Evolutionary conservation across 2,329 filamentous ascomycete genomes (phyloP).

Genomic region (Fusarium austroafricanum): DNA sequence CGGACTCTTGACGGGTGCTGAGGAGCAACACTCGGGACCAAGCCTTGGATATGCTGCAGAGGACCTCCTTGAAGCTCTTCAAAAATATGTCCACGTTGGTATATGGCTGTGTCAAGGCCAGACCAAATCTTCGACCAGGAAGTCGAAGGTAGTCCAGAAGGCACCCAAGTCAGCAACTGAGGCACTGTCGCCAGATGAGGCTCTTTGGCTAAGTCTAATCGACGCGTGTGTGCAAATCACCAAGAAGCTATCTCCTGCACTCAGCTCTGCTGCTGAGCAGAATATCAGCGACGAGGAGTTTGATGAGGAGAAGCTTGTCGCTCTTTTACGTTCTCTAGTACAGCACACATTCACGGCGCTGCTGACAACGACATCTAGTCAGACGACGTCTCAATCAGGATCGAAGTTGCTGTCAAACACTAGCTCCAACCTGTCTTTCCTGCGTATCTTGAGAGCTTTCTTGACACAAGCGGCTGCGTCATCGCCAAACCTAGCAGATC

Average conservation of each 20-base stretch:
- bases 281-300: slow-evolving; percentile 49
- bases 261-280: slow-evolving; percentile 53
- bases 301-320: slow-evolving; percentile 71
- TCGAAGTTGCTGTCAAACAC: slow-evolving; percentile 54
- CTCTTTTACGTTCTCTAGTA: slow-evolving; percentile 79
- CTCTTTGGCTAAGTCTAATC: slow-evolving; percentile 71
- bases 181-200: slow-evolving; percentile 64
- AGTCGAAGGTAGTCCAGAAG: slow-evolving; percentile 60
- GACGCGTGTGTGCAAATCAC: slow-evolving; percentile 72
- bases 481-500: slow-evolving; percentile 87
- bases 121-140: slow-evolving; percentile 68
- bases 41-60: slow-evolving; percentile 72
- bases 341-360: slow-evolving; percentile 92
- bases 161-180: slow-evolving; percentile 59
- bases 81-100: slow-evolving; percentile 92
- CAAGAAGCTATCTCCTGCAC: slow-evolving; percentile 68
- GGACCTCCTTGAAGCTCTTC: slow-evolving; percentile 79
- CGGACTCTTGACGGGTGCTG: slow-evolving; percentile 74
- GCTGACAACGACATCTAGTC: slow-evolving; percentile 76
- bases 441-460: slow-evolving; percentile 90
- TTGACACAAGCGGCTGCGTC: slow-evolving; percentile 82
- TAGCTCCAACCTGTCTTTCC: slow-evolving; percentile 78
- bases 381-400: slow-evolving; percentile 49
- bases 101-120: slow-evolving; percentile 96
- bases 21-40: slow-evolving; percentile 63